Evolutionary conservation across 352 stramenopile species (phyloP).

Genomic region (Pythium guiyangense): DNA sequence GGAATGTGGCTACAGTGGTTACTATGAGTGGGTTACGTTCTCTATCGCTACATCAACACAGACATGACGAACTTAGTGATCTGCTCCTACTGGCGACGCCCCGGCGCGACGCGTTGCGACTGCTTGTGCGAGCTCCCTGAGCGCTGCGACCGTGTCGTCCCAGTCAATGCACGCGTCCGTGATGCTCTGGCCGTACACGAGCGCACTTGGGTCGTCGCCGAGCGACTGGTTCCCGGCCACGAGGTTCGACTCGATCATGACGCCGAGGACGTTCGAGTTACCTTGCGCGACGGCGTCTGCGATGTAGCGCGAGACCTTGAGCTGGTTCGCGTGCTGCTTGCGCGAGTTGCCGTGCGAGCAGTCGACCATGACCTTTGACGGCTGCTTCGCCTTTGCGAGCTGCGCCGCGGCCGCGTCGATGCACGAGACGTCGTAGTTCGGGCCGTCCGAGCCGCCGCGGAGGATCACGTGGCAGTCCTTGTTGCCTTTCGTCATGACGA

Average conservation of each 20-base stretch:
- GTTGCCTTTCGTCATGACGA: conserved; percentile 86
- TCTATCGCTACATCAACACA: too few relatives aligned
- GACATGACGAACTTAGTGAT: too few relatives aligned
- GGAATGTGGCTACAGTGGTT: too few relatives aligned
- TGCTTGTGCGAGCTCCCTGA: too few relatives aligned
- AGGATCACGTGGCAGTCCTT: conserved; percentile 83
- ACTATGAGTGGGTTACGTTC: too few relatives aligned
- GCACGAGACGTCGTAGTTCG: conserved; percentile 79
- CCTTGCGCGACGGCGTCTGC: conserved; percentile 55
- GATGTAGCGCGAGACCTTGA: conserved; percentile 71
- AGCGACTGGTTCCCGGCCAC: conserved; percentile 84
- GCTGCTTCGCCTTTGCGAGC: conserved; percentile 63
- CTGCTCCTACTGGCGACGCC: too few relatives aligned
- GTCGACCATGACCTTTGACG: conserved; percentile 83
- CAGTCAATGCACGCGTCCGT: too few relatives aligned
- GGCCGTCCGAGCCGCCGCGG: conserved; percentile 60
- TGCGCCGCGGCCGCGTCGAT: conserved; percentile 57
- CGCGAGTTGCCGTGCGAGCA: conserved; percentile 78
- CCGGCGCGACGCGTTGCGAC: too few relatives aligned
- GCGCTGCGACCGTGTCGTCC: too few relatives aligned
- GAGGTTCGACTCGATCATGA: conserved; percentile 90
- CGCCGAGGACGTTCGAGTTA: conserved; percentile 61
- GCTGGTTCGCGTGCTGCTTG: conserved; percentile 43
- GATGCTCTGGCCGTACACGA: too few relatives aligned
- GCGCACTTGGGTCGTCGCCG: conserved; percentile 53